These are phyloP conservation scores for Paramecium biaurelia DNA, from an alignment of 73 alveolate genomes.

Conservation along the genomic window DNA sequence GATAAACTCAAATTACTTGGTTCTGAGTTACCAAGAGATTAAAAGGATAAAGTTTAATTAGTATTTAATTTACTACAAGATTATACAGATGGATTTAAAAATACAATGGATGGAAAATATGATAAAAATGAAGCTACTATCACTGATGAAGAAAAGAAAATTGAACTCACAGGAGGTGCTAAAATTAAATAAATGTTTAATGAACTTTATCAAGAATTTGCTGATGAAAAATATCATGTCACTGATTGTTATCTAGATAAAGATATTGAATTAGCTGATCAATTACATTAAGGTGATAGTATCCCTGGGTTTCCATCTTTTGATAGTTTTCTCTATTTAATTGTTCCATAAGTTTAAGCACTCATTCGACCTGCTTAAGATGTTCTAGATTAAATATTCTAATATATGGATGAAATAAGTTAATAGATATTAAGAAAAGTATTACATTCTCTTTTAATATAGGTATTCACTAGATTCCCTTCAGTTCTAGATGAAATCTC, in stretches of 20 bases:
- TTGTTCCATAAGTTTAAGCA: conserved; percentile 72
- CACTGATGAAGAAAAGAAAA: conserved; percentile 55
- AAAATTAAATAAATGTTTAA: conserved; percentile 46
- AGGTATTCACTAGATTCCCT: conserved; percentile 80
- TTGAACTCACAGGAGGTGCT: conserved; percentile 75
- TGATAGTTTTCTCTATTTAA: conserved; percentile 66
- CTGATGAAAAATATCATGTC: conserved; percentile 34
- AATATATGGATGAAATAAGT: conserved; percentile 70
- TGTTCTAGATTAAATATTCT: conserved; percentile 66
- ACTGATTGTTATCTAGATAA: conserved; percentile 61
- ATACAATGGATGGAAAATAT: conserved; percentile 89
- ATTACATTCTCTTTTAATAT: not conserved
- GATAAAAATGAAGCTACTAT: conserved; percentile 68
- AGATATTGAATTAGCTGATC: conserved; percentile 68
- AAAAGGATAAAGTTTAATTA: conserved; percentile 44
- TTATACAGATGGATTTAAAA: conserved; percentile 87
- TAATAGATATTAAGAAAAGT: conserved; percentile 61
- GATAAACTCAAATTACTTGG: conserved; percentile 48
- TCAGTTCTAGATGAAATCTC: conserved; percentile 71
- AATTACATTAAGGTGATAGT: conserved; percentile 69
- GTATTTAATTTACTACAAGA: conserved; percentile 80
- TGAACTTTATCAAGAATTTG: conserved; percentile 25
- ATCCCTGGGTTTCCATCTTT: conserved; percentile 75
- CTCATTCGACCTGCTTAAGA: conserved; percentile 80
- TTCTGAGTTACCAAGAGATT: conserved; percentile 50